Percentiles rank a stretch among this genome's conserved stretches.
Evolutionary conservation across 2,329 filamentous ascomycete genomes (phyloP).

Genomic region (Hyphodiscus sp.): DNA sequence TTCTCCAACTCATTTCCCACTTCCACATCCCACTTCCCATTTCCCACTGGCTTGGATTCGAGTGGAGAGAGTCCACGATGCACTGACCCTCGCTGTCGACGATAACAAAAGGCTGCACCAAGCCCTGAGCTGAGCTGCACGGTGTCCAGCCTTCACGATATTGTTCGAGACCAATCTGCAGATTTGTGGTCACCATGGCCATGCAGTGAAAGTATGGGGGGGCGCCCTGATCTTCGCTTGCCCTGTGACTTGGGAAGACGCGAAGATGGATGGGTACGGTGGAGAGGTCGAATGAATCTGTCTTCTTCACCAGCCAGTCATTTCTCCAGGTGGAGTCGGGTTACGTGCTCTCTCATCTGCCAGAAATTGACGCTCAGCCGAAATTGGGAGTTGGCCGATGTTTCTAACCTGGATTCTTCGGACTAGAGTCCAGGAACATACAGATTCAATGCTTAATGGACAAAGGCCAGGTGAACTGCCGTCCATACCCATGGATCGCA

Average conservation of each 20-base stretch:
- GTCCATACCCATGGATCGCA: not conserved
- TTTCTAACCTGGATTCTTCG: slow-evolving; percentile 9
- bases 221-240: slow-evolving; percentile 4
- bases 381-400: slow-evolving; percentile 9
- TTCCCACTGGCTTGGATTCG: not conserved
- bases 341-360: slow-evolving; percentile 15
- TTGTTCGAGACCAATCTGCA: too few species aligned
- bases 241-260: not conserved
- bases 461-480: not conserved
- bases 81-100: slow-evolving; percentile 4
- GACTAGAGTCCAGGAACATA: not conserved
- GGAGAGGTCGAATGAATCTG: not conserved
- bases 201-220: too few species aligned
- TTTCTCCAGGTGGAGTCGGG: slow-evolving; percentile 2
- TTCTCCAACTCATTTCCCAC: not conserved
- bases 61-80: not conserved
- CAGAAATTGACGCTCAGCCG: slow-evolving; percentile 17
- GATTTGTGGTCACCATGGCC: too few species aligned
- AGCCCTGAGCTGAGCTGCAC: slow-evolving; percentile 1
- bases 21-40: too few species aligned
- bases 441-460: not conserved
- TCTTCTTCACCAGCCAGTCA: slow-evolving; percentile 2
- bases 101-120: slow-evolving; percentile 6
- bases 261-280: not conserved
- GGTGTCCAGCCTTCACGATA: not conserved